Evolutionary conservation across 176 grass and related monocot genomes (phyloP), one percentile per base, ranked within the genome.

Genomic region (Eragrostis curvula): DNA sequence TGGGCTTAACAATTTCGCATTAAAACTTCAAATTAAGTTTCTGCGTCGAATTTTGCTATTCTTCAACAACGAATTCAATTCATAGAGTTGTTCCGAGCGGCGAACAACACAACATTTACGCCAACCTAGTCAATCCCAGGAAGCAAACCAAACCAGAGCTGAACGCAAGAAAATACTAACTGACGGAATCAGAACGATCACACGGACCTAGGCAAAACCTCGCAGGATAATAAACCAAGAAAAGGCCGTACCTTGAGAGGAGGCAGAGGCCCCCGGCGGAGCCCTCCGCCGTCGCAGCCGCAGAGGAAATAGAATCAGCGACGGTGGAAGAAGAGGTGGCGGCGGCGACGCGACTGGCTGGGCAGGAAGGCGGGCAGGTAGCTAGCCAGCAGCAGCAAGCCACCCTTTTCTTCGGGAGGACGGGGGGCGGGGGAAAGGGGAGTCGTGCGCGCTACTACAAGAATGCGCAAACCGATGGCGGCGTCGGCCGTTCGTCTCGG

Each of bases 401-500:
- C 65, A 5, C 13, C 40, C 58, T 64, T 14, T 70, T 56, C 71
- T 72, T 57, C 16, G n/a, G 63, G 49, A 41, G 7, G n/a, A 21
- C 18, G 20, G 58, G 17, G 5, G 1, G 36, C 9, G 43, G 18
- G 8, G 45, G 10, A 11, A 57, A 29, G 25, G 39, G 66, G 44
- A 49, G 68, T 85, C 87, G 87, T 89, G 87, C 77, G 77, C 52
- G 82, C 77, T 75, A 56, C 87, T 70, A 42, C 52, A 61, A 61
- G 8, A 28, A 39, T 43, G 15, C 51, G 43, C 36, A 70, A 82
- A 52, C 79, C 3, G 51, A 75, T 53, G 51, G 51, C 63, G 47
- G 81, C 46, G 58, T 30, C 18, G 72, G 73, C 23, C 25, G 72
- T 79, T 51, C 76, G 79, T 59, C 73, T 45, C 65, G 79, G 68